Conservation (phyloP, 306 rosid species). For the Prunus kanzakura region DNA sequence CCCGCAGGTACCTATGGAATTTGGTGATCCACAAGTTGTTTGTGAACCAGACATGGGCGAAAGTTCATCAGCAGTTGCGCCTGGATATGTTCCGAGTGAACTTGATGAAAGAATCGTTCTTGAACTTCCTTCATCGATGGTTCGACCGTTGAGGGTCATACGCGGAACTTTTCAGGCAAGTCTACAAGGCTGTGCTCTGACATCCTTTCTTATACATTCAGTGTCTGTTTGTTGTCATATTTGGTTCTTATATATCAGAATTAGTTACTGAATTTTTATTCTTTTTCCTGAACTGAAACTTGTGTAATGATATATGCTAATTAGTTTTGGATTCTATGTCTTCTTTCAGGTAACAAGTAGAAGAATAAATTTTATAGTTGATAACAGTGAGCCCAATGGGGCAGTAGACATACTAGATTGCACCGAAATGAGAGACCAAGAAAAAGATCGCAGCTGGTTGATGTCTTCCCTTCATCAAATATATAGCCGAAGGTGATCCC, state of each 20-base stretch:
- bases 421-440: slow-evolving; percentile 40
- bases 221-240: background rate
- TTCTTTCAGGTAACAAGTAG: slow-evolving; percentile 72
- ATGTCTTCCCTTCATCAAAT: slow-evolving; percentile 91
- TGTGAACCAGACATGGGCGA: slow-evolving; percentile 50
- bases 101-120: slow-evolving; percentile 86
- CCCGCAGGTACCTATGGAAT: slow-evolving; percentile 38
- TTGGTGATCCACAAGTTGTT: slow-evolving; percentile 45
- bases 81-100: slow-evolving; percentile 89
- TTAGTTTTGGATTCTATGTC: slow-evolving; percentile 24
- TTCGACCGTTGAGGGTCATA: slow-evolving; percentile 78
- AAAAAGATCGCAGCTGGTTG: slow-evolving; percentile 86
- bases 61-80: slow-evolving; percentile 57
- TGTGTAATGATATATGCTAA: slow-evolving; percentile 23
- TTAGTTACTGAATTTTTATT: background rate
- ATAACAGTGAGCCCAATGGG: slow-evolving; percentile 47
- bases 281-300: background rate
- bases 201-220: slow-evolving; percentile 11
- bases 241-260: background rate
- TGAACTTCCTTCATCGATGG: slow-evolving; percentile 90
- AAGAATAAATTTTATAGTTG: slow-evolving; percentile 90
- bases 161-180: slow-evolving; percentile 94
- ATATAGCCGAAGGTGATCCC: slow-evolving; percentile 80
- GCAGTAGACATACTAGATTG: slow-evolving; percentile 38
- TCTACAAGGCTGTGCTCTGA: slow-evolving; percentile 22